Evolutionary conservation across 164 flowering plant species (phyloP).

Genomic region (Nelumbo lutea): DNA sequence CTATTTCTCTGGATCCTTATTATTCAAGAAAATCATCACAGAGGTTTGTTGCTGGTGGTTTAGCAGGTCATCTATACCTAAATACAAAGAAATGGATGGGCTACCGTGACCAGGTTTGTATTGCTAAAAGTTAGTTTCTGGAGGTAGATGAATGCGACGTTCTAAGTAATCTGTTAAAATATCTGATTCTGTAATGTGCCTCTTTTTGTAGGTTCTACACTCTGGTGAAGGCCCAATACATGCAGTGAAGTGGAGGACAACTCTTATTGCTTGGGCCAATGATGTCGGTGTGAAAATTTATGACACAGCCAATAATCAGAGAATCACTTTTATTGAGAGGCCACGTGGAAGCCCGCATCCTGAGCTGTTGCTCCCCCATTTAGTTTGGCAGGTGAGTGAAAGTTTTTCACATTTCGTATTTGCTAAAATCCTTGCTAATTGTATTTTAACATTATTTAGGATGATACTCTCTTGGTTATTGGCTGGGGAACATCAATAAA

Average conservation of each 20-base stretch:
- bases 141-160: not conserved
- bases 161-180: not conserved
- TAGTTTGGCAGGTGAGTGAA: slow-evolving; percentile 96
- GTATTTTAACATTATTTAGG: slow-evolving; percentile 38
- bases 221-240: slow-evolving; percentile 99
- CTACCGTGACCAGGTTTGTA: slow-evolving; percentile 79
- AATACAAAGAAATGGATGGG: slow-evolving; percentile 95
- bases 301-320: slow-evolving; percentile 87
- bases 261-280: slow-evolving; percentile 98
- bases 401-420: not conserved
- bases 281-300: slow-evolving; percentile 96
- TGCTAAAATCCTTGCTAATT: slow-evolving; percentile 7
- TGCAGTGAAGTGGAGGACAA: slow-evolving; percentile 89
- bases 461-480: slow-evolving; percentile 82
- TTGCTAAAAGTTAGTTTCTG: not conserved
- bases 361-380: slow-evolving; percentile 83
- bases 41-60: slow-evolving; percentile 97
- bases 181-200: not conserved
- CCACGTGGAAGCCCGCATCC: slow-evolving; percentile 93
- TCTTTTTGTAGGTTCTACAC: slow-evolving; percentile 65
- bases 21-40: slow-evolving; percentile 71
- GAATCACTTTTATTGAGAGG: slow-evolving; percentile 91
- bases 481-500: slow-evolving; percentile 98
- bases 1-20: slow-evolving; percentile 90
- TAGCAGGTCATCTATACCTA: slow-evolving; percentile 82